phyloP scores from a whole-genome alignment of 2,329 filamentous ascomycete species.

The Fusarium coicis region DNA sequence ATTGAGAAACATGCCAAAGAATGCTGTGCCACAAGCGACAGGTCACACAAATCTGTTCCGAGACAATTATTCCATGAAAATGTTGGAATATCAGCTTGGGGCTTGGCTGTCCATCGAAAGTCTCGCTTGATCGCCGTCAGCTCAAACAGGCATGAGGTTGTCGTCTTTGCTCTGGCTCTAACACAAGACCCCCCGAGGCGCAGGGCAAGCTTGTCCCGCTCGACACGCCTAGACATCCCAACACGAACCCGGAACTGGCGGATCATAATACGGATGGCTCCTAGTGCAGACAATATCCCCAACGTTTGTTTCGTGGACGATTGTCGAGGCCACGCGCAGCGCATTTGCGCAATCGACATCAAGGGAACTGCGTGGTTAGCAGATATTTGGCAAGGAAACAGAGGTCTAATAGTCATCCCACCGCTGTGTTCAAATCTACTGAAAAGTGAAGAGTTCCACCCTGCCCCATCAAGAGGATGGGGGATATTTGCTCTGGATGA shows the following conservation, averaged over 20 bases:
- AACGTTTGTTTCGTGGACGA: constrained; percentile 63
- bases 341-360: constrained; percentile 63
- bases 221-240: neutral
- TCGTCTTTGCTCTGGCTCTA: constrained; percentile 63
- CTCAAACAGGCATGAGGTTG: constrained; percentile 72
- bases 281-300: constrained; percentile 60
- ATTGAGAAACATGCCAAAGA: constrained; percentile 58
- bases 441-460: constrained; percentile 47
- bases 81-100: constrained; percentile 87
- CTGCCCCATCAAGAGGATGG: constrained; percentile 55
- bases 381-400: constrained; percentile 60
- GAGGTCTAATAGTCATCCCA: constrained; percentile 44
- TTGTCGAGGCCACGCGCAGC: constrained; percentile 58
- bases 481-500: constrained; percentile 59
- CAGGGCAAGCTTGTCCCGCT: neutral
- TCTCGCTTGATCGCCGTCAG: constrained; percentile 89
- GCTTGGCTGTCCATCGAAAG: constrained; percentile 80
- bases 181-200: constrained; percentile 14
- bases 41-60: constrained; percentile 30
- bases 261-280: constrained; percentile 58
- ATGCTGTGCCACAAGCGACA: constrained; percentile 6
- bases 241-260: constrained; percentile 60
- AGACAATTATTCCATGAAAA: constrained; percentile 77
- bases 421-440: constrained; percentile 30
- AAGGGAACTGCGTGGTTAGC: constrained; percentile 60